A percentile compares a stretch with the other conserved stretches of the same genome.
These are phyloP conservation scores for Cystobasidium ongulense DNA, from an alignment of 768 basidiomycete species.

Conservation along the genomic window DNA sequence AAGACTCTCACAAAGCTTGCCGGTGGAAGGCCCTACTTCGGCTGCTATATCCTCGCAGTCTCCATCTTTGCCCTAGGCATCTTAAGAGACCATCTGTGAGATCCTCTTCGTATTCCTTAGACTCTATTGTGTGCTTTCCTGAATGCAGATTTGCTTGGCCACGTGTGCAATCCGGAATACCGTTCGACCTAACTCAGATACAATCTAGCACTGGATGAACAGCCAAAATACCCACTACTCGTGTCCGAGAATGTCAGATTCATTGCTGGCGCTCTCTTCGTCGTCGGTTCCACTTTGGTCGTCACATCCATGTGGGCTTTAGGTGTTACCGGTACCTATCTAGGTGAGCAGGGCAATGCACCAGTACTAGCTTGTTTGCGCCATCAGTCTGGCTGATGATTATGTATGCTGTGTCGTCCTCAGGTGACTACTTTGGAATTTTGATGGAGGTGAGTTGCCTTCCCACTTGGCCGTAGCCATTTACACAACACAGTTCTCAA, in stretches of 20 bases:
- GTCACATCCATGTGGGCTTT: slow-evolving; percentile 79
- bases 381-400: too few relatives aligned
- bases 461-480: too few relatives aligned
- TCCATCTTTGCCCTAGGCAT: slow-evolving; percentile 79
- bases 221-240: slow-evolving; percentile 62
- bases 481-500: too few relatives aligned
- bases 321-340: slow-evolving; percentile 86
- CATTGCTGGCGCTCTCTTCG: slow-evolving; percentile 58
- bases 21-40: slow-evolving; percentile 55
- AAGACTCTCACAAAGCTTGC: slow-evolving; percentile 79
- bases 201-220: slow-evolving; percentile 63
- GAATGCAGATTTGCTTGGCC: not conserved
- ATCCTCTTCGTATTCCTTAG: not conserved
- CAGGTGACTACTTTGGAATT: slow-evolving; percentile 52
- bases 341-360: slow-evolving; percentile 43
- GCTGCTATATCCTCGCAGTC: slow-evolving; percentile 78
- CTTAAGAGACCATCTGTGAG: slow-evolving; percentile 75
- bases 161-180: not conserved
- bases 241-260: slow-evolving; percentile 58
- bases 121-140: not conserved
- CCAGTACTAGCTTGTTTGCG: slow-evolving; percentile 47
- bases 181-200: slow-evolving; percentile 51
- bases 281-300: slow-evolving; percentile 73
- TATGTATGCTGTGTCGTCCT: slow-evolving; percentile 54
- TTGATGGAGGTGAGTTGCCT: slow-evolving; percentile 56